Base-by-base conservation (phyloP, 768 basidiomycete species). In the Erythrobasidium yunnanense region DNA sequence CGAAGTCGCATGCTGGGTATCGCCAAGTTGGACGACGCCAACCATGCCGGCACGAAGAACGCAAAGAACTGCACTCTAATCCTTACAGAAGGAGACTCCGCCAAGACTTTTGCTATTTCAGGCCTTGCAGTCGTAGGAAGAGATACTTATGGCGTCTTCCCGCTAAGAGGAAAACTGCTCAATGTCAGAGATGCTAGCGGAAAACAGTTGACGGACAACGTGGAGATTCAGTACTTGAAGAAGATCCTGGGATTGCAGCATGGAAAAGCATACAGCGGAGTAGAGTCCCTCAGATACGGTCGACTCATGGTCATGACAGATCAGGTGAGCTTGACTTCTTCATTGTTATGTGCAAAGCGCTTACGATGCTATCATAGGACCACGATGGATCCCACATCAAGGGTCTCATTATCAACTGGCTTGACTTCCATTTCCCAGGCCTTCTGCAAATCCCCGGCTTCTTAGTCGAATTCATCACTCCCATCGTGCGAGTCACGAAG, bases 361-460 rank as follows among this genome's bases (percentile, higher is more conserved):
- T 60, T 20, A 38, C 18, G 7, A 5, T 15, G 23, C 25, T n/a
- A 27, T 17, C 20, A 2, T 74, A 95, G 90, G 95, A 99, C 83
- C 90, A 97, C 78, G 95, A 99, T 77, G 95, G 95, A 55, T 97
- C 95, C n/a, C 95, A 99, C 78, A 99, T 99, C 79, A 99, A 99
- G 77, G 95, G 95, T n/a, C 83, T 97, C 6, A 81, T 99, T 53
- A 92, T 99, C 79, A 99, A 99, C 77, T 97, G 91, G 76, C 78
- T 99, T 67, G 95, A 97, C 73, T 87, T 92, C 75, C 97, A 91
- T 76, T 96, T 87, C 76, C 95, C 95, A 0, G 95, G 93, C 1
- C 80, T 99, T 22, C 81, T 99, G 65, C 90, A 85, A 75, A 77
- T 95, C 18, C 87, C 89, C 0, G 85, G 87, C 66, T 99, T 99